Conservation (phyloP, 2,329 filamentous ascomycete species). For the Tolypocladium endophyticum region DNA sequence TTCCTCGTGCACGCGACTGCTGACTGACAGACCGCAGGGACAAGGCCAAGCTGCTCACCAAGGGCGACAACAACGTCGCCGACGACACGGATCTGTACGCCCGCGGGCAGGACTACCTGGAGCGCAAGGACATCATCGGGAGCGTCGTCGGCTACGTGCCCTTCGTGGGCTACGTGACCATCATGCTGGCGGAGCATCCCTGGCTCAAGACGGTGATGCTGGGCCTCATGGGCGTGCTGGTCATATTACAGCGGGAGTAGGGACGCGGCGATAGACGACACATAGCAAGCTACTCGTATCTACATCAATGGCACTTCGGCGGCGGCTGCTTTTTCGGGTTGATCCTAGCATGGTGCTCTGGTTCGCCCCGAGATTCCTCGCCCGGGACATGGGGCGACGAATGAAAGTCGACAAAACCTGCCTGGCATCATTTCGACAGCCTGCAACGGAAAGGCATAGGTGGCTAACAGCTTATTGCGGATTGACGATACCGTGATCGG, state of each 20-base stretch:
- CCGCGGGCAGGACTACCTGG: constrained; percentile 73
- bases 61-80: constrained; percentile 91
- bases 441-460: too few relatives aligned
- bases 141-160: constrained; percentile 88
- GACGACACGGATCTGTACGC: constrained; percentile 89
- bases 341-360: neutral
- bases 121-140: constrained; percentile 82
- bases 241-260: constrained; percentile 84
- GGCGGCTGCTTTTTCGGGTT: neutral
- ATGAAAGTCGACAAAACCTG: too few relatives aligned
- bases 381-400: neutral
- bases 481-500: too few relatives aligned
- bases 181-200: constrained; percentile 86
- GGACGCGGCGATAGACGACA: neutral
- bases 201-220: constrained; percentile 96
- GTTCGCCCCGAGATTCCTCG: neutral
- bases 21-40: constrained; percentile 24
- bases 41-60: constrained; percentile 71
- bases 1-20: neutral
- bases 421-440: neutral
- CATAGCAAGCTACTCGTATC: neutral
- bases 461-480: too few relatives aligned
- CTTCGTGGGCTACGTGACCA: constrained; percentile 94
- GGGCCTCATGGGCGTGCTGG: constrained; percentile 88
- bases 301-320: neutral